These are phyloP conservation scores for Apiotrichum laibachii DNA, from an alignment of 1,284 basidiomycete species.

Conservation along the genomic window DNA sequence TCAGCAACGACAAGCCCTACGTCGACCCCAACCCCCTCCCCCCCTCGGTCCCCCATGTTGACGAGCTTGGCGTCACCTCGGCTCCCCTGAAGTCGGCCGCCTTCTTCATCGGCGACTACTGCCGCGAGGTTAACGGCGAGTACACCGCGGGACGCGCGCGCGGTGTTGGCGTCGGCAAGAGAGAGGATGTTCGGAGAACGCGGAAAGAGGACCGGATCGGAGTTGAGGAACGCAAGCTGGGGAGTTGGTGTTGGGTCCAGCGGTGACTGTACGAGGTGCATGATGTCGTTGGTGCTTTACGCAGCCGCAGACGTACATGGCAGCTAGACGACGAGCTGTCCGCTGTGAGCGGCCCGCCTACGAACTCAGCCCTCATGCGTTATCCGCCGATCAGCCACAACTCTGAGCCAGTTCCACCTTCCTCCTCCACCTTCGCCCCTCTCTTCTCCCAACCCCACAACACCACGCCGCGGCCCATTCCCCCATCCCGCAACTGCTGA, in stretches of 20 bases:
- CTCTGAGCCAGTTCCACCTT: too few relatives aligned
- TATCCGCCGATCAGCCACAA: too few relatives aligned
- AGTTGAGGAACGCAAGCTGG: too few relatives aligned
- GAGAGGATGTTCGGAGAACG: background rate
- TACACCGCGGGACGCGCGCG: conserved; percentile 20
- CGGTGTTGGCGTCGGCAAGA: background rate
- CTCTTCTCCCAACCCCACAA: background rate
- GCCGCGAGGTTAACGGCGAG: conserved; percentile 94
- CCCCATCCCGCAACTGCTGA: background rate
- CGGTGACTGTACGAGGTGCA: background rate
- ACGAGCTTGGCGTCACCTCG: conserved; percentile 86
- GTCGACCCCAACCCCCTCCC: conserved; percentile 72
- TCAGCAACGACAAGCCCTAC: conserved; percentile 55
- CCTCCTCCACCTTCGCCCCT: background rate
- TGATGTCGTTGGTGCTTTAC: too few relatives aligned
- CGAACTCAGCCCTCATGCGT: too few relatives aligned
- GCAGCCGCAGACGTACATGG: too few relatives aligned
- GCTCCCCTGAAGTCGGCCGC: conserved; percentile 94
- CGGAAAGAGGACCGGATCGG: too few relatives aligned
- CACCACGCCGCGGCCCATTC: background rate
- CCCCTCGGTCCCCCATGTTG: conserved; percentile 71
- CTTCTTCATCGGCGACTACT: conserved; percentile 95
- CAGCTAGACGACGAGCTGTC: too few relatives aligned
- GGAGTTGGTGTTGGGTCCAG: background rate
- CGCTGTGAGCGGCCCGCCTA: too few relatives aligned